phyloP scores from a whole-genome alignment of 129 eudicot genomes.

The Kitagawia praeruptora region DNA sequence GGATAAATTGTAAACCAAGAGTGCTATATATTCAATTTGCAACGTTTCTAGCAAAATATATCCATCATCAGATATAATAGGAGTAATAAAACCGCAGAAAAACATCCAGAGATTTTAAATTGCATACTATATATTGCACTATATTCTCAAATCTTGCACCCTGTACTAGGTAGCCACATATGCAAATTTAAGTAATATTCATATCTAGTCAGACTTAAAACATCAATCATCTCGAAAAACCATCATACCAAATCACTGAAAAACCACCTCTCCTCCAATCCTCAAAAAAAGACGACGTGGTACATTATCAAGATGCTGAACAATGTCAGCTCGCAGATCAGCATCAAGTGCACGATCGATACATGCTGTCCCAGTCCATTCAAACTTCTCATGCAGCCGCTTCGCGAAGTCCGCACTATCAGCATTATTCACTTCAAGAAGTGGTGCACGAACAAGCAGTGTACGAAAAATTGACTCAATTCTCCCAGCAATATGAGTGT shows the following conservation, averaged over 20 bases:
- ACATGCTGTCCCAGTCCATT: neutral
- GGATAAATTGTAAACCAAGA: no score
- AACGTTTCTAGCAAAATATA: no score
- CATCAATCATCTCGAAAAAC: neutral
- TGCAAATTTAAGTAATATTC: no score
- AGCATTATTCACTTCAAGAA: neutral
- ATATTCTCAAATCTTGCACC: no score
- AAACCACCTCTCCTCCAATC: neutral
- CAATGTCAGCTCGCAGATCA: neutral
- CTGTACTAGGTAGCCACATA: no score
- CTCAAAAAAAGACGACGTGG: neutral
- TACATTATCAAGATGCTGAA: neutral
- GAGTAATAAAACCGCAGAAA: no score
- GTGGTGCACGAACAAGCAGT: neutral
- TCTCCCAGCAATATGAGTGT: neutral
- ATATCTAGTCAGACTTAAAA: no score
- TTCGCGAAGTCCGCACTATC: neutral
- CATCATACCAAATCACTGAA: neutral
- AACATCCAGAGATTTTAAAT: no score
- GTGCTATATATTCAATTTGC: no score
- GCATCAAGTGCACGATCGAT: neutral
- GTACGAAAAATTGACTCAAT: neutral
- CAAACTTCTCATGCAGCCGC: neutral
- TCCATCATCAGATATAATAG: no score
- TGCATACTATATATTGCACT: no score